A percentile compares a stretch with the other conserved stretches of the same genome.
These are phyloP conservation scores for Pythium sp. DNA, from an alignment of 352 stramenopile species.

Conservation along the genomic window DNA sequence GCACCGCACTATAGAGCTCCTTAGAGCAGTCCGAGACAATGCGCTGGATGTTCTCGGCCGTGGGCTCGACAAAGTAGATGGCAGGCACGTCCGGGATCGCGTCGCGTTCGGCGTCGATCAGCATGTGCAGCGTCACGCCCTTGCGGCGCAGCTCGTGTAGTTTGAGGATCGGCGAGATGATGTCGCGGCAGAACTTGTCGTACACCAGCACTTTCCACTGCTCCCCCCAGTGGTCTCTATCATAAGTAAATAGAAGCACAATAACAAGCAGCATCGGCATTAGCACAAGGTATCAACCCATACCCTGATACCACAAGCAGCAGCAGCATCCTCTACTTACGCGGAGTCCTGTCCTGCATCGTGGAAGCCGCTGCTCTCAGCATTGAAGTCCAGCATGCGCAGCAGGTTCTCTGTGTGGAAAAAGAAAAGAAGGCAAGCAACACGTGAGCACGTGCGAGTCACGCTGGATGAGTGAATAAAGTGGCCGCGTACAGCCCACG, in stretches of 20 bases:
- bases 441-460: too few relatives aligned
- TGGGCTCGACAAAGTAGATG: constrained; percentile 97
- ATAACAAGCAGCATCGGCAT: not conserved
- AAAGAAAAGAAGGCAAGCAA: not conserved
- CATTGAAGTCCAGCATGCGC: constrained; percentile 86
- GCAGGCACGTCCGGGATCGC: constrained; percentile 96
- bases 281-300: not conserved
- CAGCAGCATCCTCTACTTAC: constrained; percentile 16
- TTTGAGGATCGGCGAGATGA: constrained; percentile 98
- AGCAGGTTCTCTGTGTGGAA: constrained; percentile 64
- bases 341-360: constrained; percentile 39
- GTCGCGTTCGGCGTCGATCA: constrained; percentile 93
- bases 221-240: constrained; percentile 73
- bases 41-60: constrained; percentile 91
- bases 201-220: constrained; percentile 98
- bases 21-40: constrained; percentile 93
- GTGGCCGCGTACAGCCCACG: too few relatives aligned
- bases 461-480: not conserved
- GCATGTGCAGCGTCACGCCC: constrained; percentile 96
- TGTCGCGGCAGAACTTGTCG: constrained; percentile 93
- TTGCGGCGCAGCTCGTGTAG: constrained; percentile 95
- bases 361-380: constrained; percentile 39
- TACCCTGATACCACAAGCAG: not conserved
- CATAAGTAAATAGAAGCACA: not conserved
- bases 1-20: constrained; percentile 90